A percentile compares a stretch with the other conserved stretches of the same genome.
Conservation (phyloP, 2,329 filamentous ascomycete genomes). For the Chrysosphaeria jannelii region DNA sequence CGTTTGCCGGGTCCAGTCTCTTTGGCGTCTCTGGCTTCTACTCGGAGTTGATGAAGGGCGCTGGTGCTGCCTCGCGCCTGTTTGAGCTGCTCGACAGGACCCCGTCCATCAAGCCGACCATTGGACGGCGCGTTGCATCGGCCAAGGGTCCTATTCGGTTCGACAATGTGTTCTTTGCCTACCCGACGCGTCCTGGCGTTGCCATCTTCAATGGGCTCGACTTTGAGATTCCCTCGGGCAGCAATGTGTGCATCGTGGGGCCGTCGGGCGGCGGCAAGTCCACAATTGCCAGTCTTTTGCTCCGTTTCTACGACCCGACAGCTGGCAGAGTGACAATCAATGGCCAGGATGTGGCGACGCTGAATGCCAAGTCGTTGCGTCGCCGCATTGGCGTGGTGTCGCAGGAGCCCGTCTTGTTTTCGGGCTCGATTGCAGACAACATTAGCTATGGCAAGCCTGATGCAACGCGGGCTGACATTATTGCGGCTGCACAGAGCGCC, state of each 20-base stretch:
- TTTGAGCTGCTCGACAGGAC: conserved; percentile 87
- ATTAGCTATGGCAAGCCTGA: conserved; percentile 71
- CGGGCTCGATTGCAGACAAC: conserved; percentile 59
- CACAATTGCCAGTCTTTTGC: conserved; percentile 68
- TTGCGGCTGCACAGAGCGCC: conserved; percentile 62
- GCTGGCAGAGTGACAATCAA: conserved; percentile 54
- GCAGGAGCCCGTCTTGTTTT: conserved; percentile 83
- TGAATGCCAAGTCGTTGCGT: conserved; percentile 84
- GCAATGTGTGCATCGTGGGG: conserved; percentile 86
- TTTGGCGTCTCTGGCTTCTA: conserved; percentile 92
- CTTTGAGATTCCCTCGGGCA: conserved; percentile 78
- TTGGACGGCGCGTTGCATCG: conserved; percentile 47
- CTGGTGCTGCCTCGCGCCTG: conserved; percentile 79
- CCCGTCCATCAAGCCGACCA: conserved; percentile 63
- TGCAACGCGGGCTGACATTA: conserved; percentile 52
- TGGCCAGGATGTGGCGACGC: conserved; percentile 47
- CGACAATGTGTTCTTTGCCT: conserved; percentile 59
- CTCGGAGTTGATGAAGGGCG: conserved; percentile 95
- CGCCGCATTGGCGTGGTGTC: conserved; percentile 84
- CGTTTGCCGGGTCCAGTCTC: conserved; percentile 56
- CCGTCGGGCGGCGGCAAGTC: conserved; percentile 91
- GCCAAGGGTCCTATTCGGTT: conserved; percentile 78
- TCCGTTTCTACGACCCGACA: conserved; percentile 73
- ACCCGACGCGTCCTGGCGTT: conserved; percentile 79
- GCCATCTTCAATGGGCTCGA: conserved; percentile 66